Evolutionary conservation across 441 rosid genomes (phyloP).

Genomic region (Pelargonium australe): DNA sequence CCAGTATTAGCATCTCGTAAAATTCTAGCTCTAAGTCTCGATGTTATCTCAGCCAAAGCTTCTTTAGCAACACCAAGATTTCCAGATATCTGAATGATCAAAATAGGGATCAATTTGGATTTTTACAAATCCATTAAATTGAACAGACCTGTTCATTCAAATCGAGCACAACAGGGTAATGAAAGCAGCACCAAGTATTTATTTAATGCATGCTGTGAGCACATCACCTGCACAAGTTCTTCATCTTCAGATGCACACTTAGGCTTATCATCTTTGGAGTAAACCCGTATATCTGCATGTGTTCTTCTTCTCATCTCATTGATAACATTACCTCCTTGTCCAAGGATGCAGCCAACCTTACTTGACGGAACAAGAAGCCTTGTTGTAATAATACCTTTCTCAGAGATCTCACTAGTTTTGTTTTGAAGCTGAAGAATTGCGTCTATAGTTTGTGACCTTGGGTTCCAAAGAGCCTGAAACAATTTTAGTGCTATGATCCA

Average conservation of each 20-base stretch:
- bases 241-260: conserved; percentile 53
- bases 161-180: conserved; percentile 4
- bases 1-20: conserved; percentile 44
- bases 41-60: conserved; percentile 52
- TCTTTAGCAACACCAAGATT: conserved; percentile 46
- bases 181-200: neutral
- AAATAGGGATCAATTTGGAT: conserved; percentile 19
- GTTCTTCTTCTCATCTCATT: conserved; percentile 63
- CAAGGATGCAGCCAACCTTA: conserved; percentile 56
- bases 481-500: conserved; percentile 23
- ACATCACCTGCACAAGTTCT: conserved; percentile 56
- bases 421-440: conserved; percentile 54
- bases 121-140: conserved; percentile 12
- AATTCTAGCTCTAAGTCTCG: conserved; percentile 49
- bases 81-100: conserved; percentile 45
- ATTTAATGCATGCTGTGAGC: conserved; percentile 11
- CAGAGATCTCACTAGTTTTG: conserved; percentile 44
- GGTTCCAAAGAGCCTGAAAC: conserved; percentile 41
- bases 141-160: conserved; percentile 6
- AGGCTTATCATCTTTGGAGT: conserved; percentile 48
- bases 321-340: conserved; percentile 59
- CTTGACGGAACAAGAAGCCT: conserved; percentile 55
- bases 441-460: conserved; percentile 47
- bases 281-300: conserved; percentile 48
- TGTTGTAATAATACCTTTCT: conserved; percentile 40